Evolutionary conservation across 495 filamentous ascomycete genomes (phyloP).

Genomic region (Lindgomyces ingoldianus): DNA sequence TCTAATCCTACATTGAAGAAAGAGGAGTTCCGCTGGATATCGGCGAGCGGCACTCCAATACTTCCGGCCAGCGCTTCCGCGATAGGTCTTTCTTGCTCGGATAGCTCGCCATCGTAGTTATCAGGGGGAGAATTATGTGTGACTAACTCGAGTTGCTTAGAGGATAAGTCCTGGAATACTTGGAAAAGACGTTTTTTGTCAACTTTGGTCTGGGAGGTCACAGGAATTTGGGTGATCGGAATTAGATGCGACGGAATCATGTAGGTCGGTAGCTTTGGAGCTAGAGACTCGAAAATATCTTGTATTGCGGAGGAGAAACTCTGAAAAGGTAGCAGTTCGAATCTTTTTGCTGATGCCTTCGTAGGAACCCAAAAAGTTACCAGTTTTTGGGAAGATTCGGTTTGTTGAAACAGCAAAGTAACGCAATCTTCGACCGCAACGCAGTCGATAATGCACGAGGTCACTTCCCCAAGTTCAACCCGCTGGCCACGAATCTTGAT

Average conservation of each 20-base stretch:
- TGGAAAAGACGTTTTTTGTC: constrained; percentile 53
- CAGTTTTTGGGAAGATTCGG: constrained; percentile 47
- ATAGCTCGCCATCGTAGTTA: constrained; percentile 43
- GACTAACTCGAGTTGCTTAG: constrained; percentile 40
- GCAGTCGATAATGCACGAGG: constrained; percentile 52
- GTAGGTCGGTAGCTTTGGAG: constrained; percentile 57
- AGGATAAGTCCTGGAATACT: constrained; percentile 37
- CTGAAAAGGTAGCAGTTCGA: constrained; percentile 5
- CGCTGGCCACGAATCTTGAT: constrained; percentile 80
- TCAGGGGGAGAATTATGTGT: constrained; percentile 17
- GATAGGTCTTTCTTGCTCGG: constrained; percentile 47
- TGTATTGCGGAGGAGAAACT: constrained; percentile 4
- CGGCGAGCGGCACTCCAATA: constrained; percentile 47
- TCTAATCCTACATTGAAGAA: constrained; percentile 72
- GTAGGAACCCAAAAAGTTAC: constrained; percentile 61
- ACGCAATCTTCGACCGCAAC: constrained; percentile 53
- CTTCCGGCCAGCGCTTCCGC: constrained; percentile 55
- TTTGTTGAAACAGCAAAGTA: constrained; percentile 51
- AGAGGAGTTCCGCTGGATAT: constrained; percentile 53
- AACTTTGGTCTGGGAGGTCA: constrained; percentile 65
- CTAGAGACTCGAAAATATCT: constrained; percentile 39
- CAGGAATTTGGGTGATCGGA: constrained; percentile 63
- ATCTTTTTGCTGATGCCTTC: constrained; percentile 14
- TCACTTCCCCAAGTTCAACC: constrained; percentile 78
- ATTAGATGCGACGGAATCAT: constrained; percentile 70